Base-by-base conservation (phyloP, 371 early-diverging fungal species). In the Smittium culicis region DNA sequence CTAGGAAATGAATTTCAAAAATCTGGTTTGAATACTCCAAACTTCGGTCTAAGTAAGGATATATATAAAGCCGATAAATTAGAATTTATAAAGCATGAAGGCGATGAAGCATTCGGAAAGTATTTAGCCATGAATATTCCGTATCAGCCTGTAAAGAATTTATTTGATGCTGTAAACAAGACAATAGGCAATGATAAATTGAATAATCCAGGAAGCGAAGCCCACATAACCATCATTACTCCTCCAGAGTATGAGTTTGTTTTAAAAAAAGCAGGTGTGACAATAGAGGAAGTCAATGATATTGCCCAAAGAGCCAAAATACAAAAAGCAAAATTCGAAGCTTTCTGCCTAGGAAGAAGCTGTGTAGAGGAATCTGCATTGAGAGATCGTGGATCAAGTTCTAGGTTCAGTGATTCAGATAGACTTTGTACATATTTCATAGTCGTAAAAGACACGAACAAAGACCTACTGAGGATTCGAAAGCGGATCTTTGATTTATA, bases 211-310 rank as follows among this genome's bases (percentile, higher is more conserved):
- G 77, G 79, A 60, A 78, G 83, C 35, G 91, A 91, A 69, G 80
- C 90, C 0, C 91, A 91, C 57, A 74, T 91, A 56, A 91, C 91
- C 0, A 80, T 90, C 17, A 76, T 91, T 54, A 76, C 82, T 8
- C 91, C 91, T 0, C 86, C 91, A 0, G 91, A 91, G 72, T 88
- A 79, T 59, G 74, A 78, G 59, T 67, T 65, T 20, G 77, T 81
- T 3, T 74, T 88, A 20, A 74, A 80, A 64, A 79, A 76, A 16
- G 82, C 79, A 2, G 80, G 81, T 65, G 74, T 89, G 14, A 87
- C 88, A n/a, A 85, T 88, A n/a, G 74, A 82, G 8, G 85, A 90
- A 56, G 69, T 91, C 67, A 83, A 90, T 66, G 69, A 35, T 2
- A 77, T 87, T 57, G 91, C 89, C 17, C 28, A 66, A 24, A 61